Conservation (phyloP, 495 filamentous ascomycete species). For the Hypoxylon fragiforme region DNA sequence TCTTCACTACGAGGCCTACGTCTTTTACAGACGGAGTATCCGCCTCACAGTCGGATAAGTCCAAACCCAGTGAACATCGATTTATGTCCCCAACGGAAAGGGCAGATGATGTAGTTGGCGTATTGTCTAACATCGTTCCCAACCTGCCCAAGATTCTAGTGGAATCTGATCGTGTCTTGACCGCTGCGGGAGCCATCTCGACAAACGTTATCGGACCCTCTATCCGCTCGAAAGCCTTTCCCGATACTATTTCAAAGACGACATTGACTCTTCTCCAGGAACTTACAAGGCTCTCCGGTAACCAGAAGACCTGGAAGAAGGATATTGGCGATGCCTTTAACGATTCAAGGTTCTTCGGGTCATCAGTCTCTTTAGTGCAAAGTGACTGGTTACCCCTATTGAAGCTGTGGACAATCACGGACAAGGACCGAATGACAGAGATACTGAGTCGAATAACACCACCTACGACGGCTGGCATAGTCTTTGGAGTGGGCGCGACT, state of each 20-base stretch:
- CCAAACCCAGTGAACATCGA: slow-evolving; percentile 27
- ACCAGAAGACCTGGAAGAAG: slow-evolving; percentile 90
- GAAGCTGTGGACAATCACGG: slow-evolving; percentile 76
- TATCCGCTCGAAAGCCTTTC: slow-evolving; percentile 83
- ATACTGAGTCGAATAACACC: slow-evolving; percentile 75
- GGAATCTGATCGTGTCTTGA: slow-evolving; percentile 80
- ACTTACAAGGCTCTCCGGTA: slow-evolving; percentile 72
- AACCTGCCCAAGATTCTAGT: slow-evolving; percentile 83
- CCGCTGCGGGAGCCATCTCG: slow-evolving; percentile 77
- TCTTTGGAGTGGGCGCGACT: slow-evolving; percentile 95
- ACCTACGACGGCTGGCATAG: slow-evolving; percentile 92
- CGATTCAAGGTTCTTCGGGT: slow-evolving; percentile 79
- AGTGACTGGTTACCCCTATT: slow-evolving; percentile 80
- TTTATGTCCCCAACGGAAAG: slow-evolving; percentile 35
- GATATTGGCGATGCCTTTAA: slow-evolving; percentile 91
- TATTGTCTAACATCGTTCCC: slow-evolving; percentile 76
- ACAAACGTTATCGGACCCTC: slow-evolving; percentile 80
- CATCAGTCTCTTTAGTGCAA: slow-evolving; percentile 65
- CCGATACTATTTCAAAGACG: slow-evolving; percentile 75
- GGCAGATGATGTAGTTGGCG: slow-evolving; percentile 78
- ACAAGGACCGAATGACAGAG: slow-evolving; percentile 87
- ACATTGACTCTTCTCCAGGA: slow-evolving; percentile 75
- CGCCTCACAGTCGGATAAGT: slow-evolving; percentile 34
- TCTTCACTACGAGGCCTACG: slow-evolving; percentile 84
- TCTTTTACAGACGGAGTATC: slow-evolving; percentile 55